Base-by-base conservation (phyloP, 176 grass and related monocot species). In the Bothriochloa decipiens region DNA sequence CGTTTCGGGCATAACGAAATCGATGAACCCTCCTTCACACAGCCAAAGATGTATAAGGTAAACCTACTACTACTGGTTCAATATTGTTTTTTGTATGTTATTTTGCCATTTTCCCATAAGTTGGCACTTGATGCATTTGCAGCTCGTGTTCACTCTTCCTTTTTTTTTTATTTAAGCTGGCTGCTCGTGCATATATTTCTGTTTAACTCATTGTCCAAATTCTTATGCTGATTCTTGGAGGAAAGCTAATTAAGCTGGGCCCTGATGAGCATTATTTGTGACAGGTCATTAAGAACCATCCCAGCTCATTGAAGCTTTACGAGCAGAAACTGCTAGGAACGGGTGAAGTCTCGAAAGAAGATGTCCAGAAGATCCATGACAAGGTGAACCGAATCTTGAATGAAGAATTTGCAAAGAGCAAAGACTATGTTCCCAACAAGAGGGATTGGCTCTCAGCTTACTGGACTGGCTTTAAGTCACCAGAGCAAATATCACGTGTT, bases 11-110 rank as follows among this genome's bases (percentile, higher is more conserved):
- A 98, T 66, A 98, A 98, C 50, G 95, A 98, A 89, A 98, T 98
- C 18, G 95, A 98, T 57, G 95, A 98, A 43, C 95, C 95, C n/a
- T 98, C 95, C 53, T 98, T 98, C 79, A 98, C 95, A 32, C 95
- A 98, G 45, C 95, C 95, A 68, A 98, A 93, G 84, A 98, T 98
- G 95, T 98, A 98, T 78, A 74, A 93, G 95, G 95, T 98, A 77
- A 83, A 32, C 16, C 80, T 72, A 18, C 83, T 87, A 20, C 52
- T 60, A 49, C 6, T 55, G 37, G 20, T 85, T 82, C 53, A 71
- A 71, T 12, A 17, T 70, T 83, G 15, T 43, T 37, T 83, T 69
- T 20, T 18, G 9, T 69, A 69, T 69, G 17, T 20, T 20, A 1
- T 55, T 55, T 80, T 43, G n/a, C 66, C 33, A 66, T 72, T 49